These are phyloP conservation scores for Verticillium klebahnii DNA, from an alignment of 2,329 filamentous ascomycete species.

Conservation along the genomic window DNA sequence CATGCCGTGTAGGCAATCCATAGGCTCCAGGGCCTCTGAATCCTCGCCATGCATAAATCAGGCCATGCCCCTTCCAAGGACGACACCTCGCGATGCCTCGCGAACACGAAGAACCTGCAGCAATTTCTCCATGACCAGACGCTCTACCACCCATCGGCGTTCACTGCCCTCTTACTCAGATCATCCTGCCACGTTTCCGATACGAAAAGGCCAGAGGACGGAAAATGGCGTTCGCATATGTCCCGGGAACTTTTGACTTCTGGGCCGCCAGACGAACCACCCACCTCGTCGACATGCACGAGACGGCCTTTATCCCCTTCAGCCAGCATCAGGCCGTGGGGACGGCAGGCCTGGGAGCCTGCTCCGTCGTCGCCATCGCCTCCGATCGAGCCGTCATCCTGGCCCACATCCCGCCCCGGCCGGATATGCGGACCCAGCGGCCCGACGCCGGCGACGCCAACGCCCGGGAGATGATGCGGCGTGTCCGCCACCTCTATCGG, in stretches of 20 bases:
- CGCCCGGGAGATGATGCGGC: not conserved
- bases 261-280: not conserved
- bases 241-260: not conserved
- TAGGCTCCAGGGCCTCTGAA: not conserved
- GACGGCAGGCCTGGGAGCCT: not conserved
- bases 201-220: not conserved
- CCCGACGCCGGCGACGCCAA: not conserved
- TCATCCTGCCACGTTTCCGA: too few relatives aligned
- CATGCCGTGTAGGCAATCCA: not conserved
- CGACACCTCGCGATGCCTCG: too few relatives aligned
- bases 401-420: not conserved
- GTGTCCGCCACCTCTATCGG: not conserved
- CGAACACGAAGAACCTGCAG: too few relatives aligned
- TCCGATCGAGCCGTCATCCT: constrained; percentile 38
- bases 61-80: not conserved
- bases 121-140: too few relatives aligned
- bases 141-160: too few relatives aligned
- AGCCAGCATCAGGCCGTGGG: not conserved
- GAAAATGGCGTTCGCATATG: not conserved
- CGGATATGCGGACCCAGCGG: not conserved
- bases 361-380: constrained; percentile 24
- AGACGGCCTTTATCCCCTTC: not conserved
- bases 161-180: too few relatives aligned
- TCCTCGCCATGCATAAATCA: not conserved
- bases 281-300: not conserved